Conservation (phyloP, 352 stramenopile species). For the Globisporangium lucens region DNA sequence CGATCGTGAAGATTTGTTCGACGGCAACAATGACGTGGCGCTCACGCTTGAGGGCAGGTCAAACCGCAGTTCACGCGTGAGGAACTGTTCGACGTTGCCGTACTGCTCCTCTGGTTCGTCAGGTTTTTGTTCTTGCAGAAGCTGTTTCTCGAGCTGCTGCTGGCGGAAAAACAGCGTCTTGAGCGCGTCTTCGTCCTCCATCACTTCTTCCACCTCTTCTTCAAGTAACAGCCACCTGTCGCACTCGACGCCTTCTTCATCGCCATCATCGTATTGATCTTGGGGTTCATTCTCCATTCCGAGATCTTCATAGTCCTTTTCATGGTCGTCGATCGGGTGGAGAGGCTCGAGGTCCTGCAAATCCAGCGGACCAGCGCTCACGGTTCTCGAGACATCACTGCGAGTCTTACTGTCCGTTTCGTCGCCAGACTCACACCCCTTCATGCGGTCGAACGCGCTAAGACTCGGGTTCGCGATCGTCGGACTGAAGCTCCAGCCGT, state of each 20-base stretch:
- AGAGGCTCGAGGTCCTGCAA: background rate
- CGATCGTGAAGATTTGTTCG: background rate
- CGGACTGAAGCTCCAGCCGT: constrained; percentile 3
- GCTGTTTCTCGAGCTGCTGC: constrained; percentile 8
- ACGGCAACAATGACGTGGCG: background rate
- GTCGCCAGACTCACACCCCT: background rate
- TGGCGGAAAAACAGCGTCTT: constrained; percentile 16
- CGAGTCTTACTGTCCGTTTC: background rate
- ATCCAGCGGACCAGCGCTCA: constrained; percentile 8
- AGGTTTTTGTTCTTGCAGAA: background rate
- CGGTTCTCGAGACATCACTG: background rate
- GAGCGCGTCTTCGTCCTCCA: constrained; percentile 13
- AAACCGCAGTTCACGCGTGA: constrained; percentile 9
- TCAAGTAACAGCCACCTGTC: background rate
- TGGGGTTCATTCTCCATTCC: background rate
- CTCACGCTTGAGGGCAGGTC: background rate
- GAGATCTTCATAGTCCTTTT: background rate
- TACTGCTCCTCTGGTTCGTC: background rate
- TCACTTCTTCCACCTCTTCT: background rate
- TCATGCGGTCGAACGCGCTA: background rate
- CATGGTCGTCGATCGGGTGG: background rate
- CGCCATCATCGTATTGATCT: background rate
- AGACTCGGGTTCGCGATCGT: constrained; percentile 6
- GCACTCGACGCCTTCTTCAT: background rate
- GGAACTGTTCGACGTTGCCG: constrained; percentile 13